Evolutionary conservation across 169 alveolate genomes (phyloP).

Genomic region (Babesia bigemina): DNA sequence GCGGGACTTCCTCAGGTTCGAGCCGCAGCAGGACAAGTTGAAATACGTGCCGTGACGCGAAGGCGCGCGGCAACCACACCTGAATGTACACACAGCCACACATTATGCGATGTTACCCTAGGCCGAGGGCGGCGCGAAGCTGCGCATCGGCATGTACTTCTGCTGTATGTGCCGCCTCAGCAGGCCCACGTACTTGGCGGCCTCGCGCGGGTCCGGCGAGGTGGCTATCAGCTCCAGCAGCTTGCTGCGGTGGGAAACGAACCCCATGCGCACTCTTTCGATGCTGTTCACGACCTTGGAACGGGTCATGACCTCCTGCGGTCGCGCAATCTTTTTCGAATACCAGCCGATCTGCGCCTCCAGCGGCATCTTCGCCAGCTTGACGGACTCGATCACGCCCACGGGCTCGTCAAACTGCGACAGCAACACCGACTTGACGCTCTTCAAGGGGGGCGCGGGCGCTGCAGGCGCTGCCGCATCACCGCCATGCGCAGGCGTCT

Average conservation of each 20-base stretch:
- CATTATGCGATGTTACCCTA: not conserved
- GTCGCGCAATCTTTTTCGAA: not conserved
- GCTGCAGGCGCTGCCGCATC: slow-evolving; percentile 61
- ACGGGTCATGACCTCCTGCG: slow-evolving; percentile 30
- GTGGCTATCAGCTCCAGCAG: slow-evolving; percentile 56
- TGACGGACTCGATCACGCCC: slow-evolving; percentile 34
- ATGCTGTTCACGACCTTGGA: slow-evolving; percentile 7
- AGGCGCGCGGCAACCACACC: too few relatives aligned
- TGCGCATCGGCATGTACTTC: slow-evolving; percentile 19
- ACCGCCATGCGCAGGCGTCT: slow-evolving; percentile 70
- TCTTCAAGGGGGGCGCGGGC: slow-evolving; percentile 72
- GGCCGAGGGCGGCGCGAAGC: slow-evolving; percentile 29
- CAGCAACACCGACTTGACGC: not conserved
- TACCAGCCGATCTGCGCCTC: slow-evolving; percentile 56
- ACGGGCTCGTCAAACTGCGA: slow-evolving; percentile 54
- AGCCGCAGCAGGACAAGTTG: slow-evolving; percentile 22
- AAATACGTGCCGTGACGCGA: slow-evolving; percentile 36
- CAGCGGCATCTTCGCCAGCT: slow-evolving; percentile 58
- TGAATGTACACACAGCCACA: not conserved
- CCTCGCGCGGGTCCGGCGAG: not conserved
- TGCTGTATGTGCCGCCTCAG: slow-evolving; percentile 37
- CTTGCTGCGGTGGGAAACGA: slow-evolving; percentile 41
- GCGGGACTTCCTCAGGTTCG: slow-evolving; percentile 39
- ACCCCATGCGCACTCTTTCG: not conserved
- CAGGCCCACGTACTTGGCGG: slow-evolving; percentile 1